Conservation (phyloP, 2,329 filamentous ascomycete species). For the Venturiaceae sp. region DNA sequence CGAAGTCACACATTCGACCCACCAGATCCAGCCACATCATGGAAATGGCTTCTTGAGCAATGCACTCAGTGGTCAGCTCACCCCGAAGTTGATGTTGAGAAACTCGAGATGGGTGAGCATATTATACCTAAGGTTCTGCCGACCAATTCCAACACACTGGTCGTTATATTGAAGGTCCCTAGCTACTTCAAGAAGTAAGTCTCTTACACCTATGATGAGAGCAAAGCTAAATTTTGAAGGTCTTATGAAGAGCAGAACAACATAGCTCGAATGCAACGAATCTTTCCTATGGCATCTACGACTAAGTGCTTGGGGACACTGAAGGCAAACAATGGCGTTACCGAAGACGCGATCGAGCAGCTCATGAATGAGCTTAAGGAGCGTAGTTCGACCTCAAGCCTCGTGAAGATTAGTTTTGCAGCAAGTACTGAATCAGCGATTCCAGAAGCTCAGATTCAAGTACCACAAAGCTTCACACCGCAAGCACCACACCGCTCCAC, state of each 20-base stretch:
- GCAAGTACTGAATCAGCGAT: background rate
- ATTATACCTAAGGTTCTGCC: background rate
- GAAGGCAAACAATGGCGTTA: background rate
- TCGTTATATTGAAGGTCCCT: background rate
- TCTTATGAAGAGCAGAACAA: background rate
- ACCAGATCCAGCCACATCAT: background rate
- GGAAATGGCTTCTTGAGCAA: background rate
- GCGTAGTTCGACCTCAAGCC: background rate
- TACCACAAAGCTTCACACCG: background rate
- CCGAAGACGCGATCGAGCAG: background rate
- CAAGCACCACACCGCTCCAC: background rate
- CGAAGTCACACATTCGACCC: background rate
- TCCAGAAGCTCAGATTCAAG: background rate
- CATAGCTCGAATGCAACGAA: background rate
- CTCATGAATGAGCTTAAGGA: background rate
- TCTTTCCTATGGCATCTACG: background rate
- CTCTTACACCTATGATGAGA: too few relatives aligned
- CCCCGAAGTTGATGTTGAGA: background rate
- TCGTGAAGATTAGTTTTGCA: background rate
- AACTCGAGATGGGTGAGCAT: background rate
- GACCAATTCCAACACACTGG: background rate
- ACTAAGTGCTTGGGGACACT: background rate
- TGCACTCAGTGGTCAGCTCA: background rate
- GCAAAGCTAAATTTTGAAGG: background rate
- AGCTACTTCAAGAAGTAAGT: background rate